Base-by-base conservation (phyloP, 805 yeast species). In the Blastobotrys peoriensis region DNA sequence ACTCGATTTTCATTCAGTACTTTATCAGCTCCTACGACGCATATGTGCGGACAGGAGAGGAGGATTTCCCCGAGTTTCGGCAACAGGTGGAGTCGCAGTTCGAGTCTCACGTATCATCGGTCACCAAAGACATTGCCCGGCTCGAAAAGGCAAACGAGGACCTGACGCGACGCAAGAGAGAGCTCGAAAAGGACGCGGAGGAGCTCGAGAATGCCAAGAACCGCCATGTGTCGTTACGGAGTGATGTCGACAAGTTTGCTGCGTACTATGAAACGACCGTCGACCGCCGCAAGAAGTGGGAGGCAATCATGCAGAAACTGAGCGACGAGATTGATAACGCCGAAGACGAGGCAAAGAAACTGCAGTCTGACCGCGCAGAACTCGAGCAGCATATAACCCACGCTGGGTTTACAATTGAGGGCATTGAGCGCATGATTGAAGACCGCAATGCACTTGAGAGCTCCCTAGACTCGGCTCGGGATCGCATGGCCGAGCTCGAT, bases 221-320 rank as follows among this genome's bases (percentile, higher is more conserved):
- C 56, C 79, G 81, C 58, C 63, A 78, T 3, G 70, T 69, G 48
- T 84, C 86, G 1, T 66, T 87, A 44, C 83, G 81, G 51, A 76
- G 76, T 49, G 96, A 87, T 61, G 69, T 83, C 36, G 66, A 68
- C 36, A 83, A 83, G 61, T 83, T 86, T 56, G 73, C 76, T 54
- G 81, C 79, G n/a, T 86, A 83, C 57, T 78, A 84, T 43, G 77
- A 77, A 36, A 70, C 77, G 5, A 80, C 84, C 76, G 76, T 79
- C 53, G 67, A 68, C n/a, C 70, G 86, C 48, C 81, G 79, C 52
- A 52, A 60, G 10, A 80, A 78, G 58, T 84, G 95, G 93, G 69
- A 74, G 2, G 52, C 62, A 15, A 74, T 78, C 36, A 59, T 86
- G 40, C 67, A 70, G n/a, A 77, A 77, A 51, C 73, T 84, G 47